Conservation (phyloP, 2,329 filamentous ascomycete genomes). For the Westerdykella sp. region DNA sequence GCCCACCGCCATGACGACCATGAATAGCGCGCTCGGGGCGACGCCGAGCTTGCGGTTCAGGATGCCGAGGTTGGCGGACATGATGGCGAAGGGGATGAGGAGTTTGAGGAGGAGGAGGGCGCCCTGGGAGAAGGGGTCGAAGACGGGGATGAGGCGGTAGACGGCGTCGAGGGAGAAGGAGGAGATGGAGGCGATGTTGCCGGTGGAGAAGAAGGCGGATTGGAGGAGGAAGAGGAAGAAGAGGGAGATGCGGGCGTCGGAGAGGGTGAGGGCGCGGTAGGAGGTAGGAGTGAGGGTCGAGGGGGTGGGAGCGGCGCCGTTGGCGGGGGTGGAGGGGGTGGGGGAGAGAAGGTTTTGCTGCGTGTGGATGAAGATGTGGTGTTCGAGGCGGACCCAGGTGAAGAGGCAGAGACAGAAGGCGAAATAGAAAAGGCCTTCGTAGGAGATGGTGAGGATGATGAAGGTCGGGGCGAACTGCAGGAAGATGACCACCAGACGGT, state of each 20-base stretch:
- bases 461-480: conserved; percentile 89
- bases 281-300: conserved; percentile 27
- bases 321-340: conserved; percentile 14
- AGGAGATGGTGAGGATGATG: conserved; percentile 93
- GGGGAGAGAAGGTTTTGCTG: conserved; percentile 10
- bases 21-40: conserved; percentile 83
- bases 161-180: conserved; percentile 93
- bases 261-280: conserved; percentile 65
- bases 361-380: conserved; percentile 57
- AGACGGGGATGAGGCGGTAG: conserved; percentile 77
- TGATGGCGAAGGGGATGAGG: conserved; percentile 85
- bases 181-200: conserved; percentile 89
- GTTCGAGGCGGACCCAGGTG: conserved; percentile 88
- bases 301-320: conserved; percentile 36
- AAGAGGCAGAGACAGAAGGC: conserved; percentile 77
- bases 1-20: conserved; percentile 80
- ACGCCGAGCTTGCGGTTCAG: conserved; percentile 79
- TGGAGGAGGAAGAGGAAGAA: conserved; percentile 96
- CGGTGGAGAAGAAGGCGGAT: conserved; percentile 93
- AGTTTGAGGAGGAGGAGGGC: conserved; percentile 83
- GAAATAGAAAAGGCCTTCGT: conserved; percentile 93
- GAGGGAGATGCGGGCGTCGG: conserved; percentile 81
- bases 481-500: conserved; percentile 82
- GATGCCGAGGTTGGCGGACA: conserved; percentile 90
- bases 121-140: conserved; percentile 87